phyloP scores from a whole-genome alignment of 108 stramenopile genomes.

The Pinguiococcus pyrenoidosus region DNA sequence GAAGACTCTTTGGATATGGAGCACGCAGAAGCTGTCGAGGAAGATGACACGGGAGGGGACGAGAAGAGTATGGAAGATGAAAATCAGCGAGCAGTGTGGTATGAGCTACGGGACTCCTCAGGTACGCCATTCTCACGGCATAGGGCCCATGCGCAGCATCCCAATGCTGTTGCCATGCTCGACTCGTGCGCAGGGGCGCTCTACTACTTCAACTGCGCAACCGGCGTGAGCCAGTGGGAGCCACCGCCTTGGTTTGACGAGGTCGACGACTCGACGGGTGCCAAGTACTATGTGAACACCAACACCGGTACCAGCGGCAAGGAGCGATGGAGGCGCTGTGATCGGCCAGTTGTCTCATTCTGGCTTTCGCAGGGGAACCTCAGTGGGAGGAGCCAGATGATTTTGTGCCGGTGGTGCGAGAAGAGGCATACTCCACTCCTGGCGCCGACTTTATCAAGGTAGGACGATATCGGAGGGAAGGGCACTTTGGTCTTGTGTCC shows the following conservation, averaged over 20 bases:
- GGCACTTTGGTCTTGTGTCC: no score
- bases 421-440: slow-evolving; percentile 19
- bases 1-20: no score
- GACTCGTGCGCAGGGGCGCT: slow-evolving; percentile 7
- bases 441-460: slow-evolving; percentile 22
- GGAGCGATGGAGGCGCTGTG: neutral
- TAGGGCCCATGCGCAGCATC: no score
- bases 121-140: no score
- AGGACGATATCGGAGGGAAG: no score
- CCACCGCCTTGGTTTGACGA: slow-evolving; percentile 26
- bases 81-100: no score
- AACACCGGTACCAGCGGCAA: neutral
- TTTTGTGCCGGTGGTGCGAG: slow-evolving; percentile 25
- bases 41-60: no score
- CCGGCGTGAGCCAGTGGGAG: slow-evolving; percentile 31
- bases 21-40: no score
- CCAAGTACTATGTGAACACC: slow-evolving; percentile 23
- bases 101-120: slow-evolving; percentile 27
- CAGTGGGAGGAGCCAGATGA: slow-evolving; percentile 31
- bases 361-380: no score
- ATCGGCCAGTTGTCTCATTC: no score
- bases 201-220: slow-evolving; percentile 25
- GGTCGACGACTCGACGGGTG: slow-evolving; percentile 17
- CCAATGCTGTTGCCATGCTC: no score
- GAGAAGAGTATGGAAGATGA: no score